These are phyloP conservation scores for Blastobotrys raffinosifermentans DNA, from an alignment of 1,139 yeast genomes.

Conservation along the genomic window DNA sequence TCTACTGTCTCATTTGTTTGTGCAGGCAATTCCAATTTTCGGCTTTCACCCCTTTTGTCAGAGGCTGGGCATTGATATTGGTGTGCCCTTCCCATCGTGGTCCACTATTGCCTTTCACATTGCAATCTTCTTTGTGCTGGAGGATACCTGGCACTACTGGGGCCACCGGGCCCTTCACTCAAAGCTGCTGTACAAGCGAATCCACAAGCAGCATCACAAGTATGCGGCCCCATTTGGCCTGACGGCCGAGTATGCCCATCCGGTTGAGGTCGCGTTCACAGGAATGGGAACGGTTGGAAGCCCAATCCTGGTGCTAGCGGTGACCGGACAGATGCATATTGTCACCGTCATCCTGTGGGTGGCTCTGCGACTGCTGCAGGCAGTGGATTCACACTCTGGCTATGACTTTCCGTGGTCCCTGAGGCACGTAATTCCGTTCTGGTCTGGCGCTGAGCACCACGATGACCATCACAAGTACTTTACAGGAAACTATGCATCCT, in stretches of 20 bases:
- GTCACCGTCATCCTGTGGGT: slow-evolving; percentile 86
- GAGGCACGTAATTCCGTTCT: slow-evolving; percentile 82
- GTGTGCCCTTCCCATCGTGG: slow-evolving; percentile 74
- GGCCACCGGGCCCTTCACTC: slow-evolving; percentile 83
- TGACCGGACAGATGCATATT: slow-evolving; percentile 66
- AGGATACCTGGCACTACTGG: slow-evolving; percentile 96
- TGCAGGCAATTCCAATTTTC: slow-evolving; percentile 95
- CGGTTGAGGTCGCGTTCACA: slow-evolving; percentile 74
- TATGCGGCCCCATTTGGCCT: slow-evolving; percentile 96
- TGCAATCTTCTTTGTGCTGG: slow-evolving; percentile 69
- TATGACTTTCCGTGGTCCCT: slow-evolving; percentile 96
- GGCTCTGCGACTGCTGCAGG: slow-evolving; percentile 80
- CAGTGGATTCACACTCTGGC: slow-evolving; percentile 95
- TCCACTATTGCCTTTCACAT: slow-evolving; percentile 59
- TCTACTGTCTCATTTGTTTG: slow-evolving; percentile 74
- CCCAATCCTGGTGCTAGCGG: slow-evolving; percentile 67
- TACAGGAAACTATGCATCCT: slow-evolving; percentile 86
- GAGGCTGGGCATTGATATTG: slow-evolving; percentile 61
- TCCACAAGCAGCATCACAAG: slow-evolving; percentile 94
- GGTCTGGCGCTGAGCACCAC: slow-evolving; percentile 99
- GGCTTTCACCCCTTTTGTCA: slow-evolving; percentile 88
- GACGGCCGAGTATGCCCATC: slow-evolving; percentile 96
- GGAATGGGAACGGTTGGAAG: slow-evolving; percentile 95
- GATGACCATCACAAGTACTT: slow-evolving; percentile 94
- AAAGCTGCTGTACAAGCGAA: slow-evolving; percentile 81